These are phyloP conservation scores for Clohesyomyces aquaticus DNA, from an alignment of 495 filamentous ascomycete species.

Conservation along the genomic window DNA sequence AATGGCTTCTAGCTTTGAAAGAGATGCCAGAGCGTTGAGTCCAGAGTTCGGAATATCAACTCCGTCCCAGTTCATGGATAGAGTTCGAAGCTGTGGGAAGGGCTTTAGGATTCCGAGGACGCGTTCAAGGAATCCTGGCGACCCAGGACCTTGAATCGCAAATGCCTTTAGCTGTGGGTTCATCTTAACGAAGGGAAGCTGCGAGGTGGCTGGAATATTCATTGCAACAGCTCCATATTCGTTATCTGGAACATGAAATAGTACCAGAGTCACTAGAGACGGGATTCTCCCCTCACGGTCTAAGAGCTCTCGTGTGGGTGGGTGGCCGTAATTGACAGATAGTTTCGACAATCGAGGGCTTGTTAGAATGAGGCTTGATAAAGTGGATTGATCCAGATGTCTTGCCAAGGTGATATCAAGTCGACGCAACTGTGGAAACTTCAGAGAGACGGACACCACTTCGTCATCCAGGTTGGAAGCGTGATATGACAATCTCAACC, in stretches of 20 bases:
- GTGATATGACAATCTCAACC: not conserved
- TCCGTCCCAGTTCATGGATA: slow-evolving; percentile 1
- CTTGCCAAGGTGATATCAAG: not conserved
- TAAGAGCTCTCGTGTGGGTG: not conserved
- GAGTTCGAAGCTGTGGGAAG: not conserved
- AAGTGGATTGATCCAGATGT: not conserved
- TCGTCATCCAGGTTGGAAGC: not conserved
- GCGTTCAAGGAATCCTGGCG: not conserved
- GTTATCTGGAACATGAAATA: not conserved
- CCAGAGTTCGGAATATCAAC: not conserved
- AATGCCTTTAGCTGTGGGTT: not conserved
- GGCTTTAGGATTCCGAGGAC: not conserved
- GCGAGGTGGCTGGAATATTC: not conserved
- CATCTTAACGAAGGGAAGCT: not conserved
- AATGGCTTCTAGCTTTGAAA: not conserved
- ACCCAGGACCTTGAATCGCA: not conserved
- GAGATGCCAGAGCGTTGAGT: not conserved
- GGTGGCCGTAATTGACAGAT: not conserved
- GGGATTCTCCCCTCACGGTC: slow-evolving; percentile 3
- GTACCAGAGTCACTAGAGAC: slow-evolving; percentile 1
- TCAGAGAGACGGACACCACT: not conserved
- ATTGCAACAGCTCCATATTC: not conserved
- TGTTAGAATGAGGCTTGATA: not conserved
- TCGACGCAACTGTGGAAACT: slow-evolving; percentile 5
- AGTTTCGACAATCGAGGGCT: not conserved